Conservation (phyloP, 768 basidiomycete genomes). For the Termitomyces sp. region DNA sequence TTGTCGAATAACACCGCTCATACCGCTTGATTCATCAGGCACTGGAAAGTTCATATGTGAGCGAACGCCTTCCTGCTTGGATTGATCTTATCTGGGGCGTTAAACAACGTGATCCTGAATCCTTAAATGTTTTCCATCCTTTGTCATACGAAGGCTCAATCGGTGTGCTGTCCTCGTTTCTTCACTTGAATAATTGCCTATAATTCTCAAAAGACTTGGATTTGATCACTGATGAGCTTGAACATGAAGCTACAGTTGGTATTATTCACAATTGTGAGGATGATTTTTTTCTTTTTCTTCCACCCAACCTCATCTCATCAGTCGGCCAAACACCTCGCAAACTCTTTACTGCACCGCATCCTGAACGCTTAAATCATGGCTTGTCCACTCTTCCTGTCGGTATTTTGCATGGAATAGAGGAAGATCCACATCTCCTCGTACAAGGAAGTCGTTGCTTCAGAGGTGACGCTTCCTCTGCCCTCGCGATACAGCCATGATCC, state of each 20-base stretch:
- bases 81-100: conserved; percentile 93
- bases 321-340: conserved; percentile 92
- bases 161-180: conserved; percentile 32
- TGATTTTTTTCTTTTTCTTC: neutral
- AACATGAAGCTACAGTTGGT: conserved; percentile 89
- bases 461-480: conserved; percentile 31
- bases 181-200: neutral
- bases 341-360: conserved; percentile 75
- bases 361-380: conserved; percentile 67
- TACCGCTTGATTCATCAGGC: conserved; percentile 41
- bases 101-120: conserved; percentile 74
- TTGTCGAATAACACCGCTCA: neutral
- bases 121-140: conserved; percentile 87
- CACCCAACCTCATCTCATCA: conserved; percentile 20
- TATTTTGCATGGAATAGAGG: conserved; percentile 71
- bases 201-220: conserved; percentile 62
- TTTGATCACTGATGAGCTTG: conserved; percentile 76
- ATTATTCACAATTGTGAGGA: conserved; percentile 89
- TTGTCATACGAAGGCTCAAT: conserved; percentile 91
- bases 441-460: conserved; percentile 53
- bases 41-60: conserved; percentile 83
- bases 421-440: conserved; percentile 68
- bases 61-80: conserved; percentile 80
- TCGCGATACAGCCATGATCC: neutral
- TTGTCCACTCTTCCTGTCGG: conserved; percentile 69